A percentile compares a stretch with the other conserved stretches of the same genome.
These are phyloP conservation scores for Aspergillus ochraceoroseus DNA, from an alignment of 2,329 filamentous ascomycete genomes.

Conservation along the genomic window DNA sequence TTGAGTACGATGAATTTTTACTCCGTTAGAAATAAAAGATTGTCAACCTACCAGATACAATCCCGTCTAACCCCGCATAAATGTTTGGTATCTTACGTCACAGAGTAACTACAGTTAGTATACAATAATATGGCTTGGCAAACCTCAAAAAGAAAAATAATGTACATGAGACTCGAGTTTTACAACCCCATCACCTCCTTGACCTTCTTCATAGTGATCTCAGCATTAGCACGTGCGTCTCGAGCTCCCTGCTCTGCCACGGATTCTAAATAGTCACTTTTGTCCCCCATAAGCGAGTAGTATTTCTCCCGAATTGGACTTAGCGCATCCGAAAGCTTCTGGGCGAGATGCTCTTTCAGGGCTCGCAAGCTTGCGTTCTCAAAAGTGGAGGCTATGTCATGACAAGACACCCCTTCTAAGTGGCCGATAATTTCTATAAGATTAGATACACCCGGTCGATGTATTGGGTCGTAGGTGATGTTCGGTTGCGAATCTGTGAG, in stretches of 20 bases:
- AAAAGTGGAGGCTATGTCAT: slow-evolving; percentile 47
- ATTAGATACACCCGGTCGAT: slow-evolving; percentile 79
- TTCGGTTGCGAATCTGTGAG: slow-evolving; percentile 66
- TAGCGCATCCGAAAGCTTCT: slow-evolving; percentile 34
- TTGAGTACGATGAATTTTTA: no score
- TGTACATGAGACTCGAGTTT: not conserved
- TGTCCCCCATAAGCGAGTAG: slow-evolving; percentile 27
- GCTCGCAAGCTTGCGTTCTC: slow-evolving; percentile 48
- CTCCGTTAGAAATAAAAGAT: no score
- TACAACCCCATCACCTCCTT: slow-evolving; percentile 32
- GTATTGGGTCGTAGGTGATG: slow-evolving; percentile 66
- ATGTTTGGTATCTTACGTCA: no score
- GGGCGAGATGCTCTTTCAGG: slow-evolving; percentile 62
- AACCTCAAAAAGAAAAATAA: no score
- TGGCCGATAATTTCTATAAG: slow-evolving; percentile 74
- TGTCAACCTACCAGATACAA: no score
- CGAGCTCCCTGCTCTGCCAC: slow-evolving; percentile 31
- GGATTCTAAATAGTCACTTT: slow-evolving; percentile 27
- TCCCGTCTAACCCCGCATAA: no score
- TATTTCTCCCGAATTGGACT: slow-evolving; percentile 35
- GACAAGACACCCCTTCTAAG: slow-evolving; percentile 49
- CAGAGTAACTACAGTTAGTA: no score
- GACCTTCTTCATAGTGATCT: slow-evolving; percentile 32
- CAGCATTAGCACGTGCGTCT: slow-evolving; percentile 31
- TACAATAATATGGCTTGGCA: no score